Percentiles rank a stretch among this genome's conserved stretches.
phyloP scores from a whole-genome alignment of 768 basidiomycete species.

The Crassisporium funariophilum region DNA sequence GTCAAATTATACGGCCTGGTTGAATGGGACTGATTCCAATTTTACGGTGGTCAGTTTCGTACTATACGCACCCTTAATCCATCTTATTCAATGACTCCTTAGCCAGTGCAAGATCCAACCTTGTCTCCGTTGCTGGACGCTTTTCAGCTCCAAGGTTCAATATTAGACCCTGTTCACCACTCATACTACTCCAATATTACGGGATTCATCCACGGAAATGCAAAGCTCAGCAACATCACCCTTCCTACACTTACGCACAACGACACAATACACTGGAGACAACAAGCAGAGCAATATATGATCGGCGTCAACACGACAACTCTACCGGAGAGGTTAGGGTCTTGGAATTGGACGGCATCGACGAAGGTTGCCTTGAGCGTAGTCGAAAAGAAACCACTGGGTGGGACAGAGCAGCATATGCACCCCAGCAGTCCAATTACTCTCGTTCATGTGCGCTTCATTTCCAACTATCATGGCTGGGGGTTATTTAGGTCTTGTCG shows the following conservation, averaged over 20 bases:
- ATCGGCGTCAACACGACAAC: slow-evolving; percentile 52
- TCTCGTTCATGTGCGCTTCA: slow-evolving; percentile 61
- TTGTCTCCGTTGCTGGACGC: slow-evolving; percentile 49
- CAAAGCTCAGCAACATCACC: slow-evolving; percentile 67
- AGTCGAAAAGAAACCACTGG: slow-evolving; percentile 55
- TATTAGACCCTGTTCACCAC: slow-evolving; percentile 43
- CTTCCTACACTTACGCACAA: slow-evolving; percentile 40
- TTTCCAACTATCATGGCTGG: slow-evolving; percentile 5
- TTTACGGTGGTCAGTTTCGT: slow-evolving; percentile 58
- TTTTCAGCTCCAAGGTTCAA: slow-evolving; percentile 46
- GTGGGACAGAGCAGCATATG: slow-evolving; percentile 23
- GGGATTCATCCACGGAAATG: slow-evolving; percentile 71
- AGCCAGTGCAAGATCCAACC: slow-evolving; percentile 51
- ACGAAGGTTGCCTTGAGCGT: slow-evolving; percentile 67
- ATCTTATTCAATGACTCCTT: slow-evolving; percentile 6
- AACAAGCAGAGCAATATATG: slow-evolving; percentile 53
- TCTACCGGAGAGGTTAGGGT: slow-evolving; percentile 46
- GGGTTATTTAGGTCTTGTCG: not conserved
- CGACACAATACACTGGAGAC: slow-evolving; percentile 49
- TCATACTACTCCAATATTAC: slow-evolving; percentile 80
- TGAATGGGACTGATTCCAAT: slow-evolving; percentile 66
- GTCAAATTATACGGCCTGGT: slow-evolving; percentile 76
- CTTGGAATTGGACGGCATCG: slow-evolving; percentile 73
- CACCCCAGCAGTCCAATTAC: slow-evolving; percentile 41
- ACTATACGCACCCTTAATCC: not conserved